phyloP scores from a whole-genome alignment of 768 basidiomycete species.

The Lactifluus subvellereus region DNA sequence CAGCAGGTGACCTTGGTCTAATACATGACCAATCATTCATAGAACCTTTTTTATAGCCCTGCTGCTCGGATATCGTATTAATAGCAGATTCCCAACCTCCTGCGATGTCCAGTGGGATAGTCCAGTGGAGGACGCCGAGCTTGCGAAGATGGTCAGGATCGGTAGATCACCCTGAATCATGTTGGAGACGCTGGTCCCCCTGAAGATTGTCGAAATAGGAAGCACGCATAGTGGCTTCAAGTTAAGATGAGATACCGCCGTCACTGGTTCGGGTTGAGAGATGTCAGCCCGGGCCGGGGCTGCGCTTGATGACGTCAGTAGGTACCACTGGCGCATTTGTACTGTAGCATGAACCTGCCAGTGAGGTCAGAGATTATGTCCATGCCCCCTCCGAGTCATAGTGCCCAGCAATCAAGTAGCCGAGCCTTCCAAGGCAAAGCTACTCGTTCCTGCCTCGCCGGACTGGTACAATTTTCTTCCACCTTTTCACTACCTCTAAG shows the following conservation, averaged over 20 bases:
- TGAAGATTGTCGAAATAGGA: conserved; percentile 71
- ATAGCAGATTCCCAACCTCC: conserved; percentile 46
- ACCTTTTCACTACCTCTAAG: conserved; percentile 32
- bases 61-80: conserved; percentile 57
- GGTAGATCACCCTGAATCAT: conserved; percentile 63
- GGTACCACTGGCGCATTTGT: no score
- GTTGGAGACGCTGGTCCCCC: conserved; percentile 76
- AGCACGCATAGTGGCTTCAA: conserved; percentile 40
- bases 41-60: conserved; percentile 85
- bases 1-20: background rate
- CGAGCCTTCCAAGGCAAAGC: conserved; percentile 21
- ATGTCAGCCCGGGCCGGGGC: no score
- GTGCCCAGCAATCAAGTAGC: background rate
- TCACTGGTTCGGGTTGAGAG: no score
- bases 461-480: conserved; percentile 52
- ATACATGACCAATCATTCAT: no score
- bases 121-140: conserved; percentile 64
- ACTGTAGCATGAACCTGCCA: no score
- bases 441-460: conserved; percentile 34
- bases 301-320: no score
- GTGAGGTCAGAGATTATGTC: no score
- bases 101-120: conserved; percentile 51
- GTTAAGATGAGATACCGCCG: no score
- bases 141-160: conserved; percentile 41
- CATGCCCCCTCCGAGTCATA: no score